Base-by-base conservation (phyloP, 192 early-diverging fungal species). In the Linnemannia schmuckeri region DNA sequence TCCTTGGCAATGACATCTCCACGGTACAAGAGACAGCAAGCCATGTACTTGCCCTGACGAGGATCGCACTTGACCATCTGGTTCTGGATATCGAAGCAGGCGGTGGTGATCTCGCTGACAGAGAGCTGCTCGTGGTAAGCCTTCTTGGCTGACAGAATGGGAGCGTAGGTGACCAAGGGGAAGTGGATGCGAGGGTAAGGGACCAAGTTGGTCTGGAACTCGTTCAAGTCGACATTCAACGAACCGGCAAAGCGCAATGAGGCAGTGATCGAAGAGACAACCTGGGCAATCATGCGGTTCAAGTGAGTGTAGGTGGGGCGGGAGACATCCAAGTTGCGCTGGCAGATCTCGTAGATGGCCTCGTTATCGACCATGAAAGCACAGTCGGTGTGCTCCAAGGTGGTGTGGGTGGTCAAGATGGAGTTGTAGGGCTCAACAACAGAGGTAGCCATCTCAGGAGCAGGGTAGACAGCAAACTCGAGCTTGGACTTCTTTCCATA, bases 401-500 rank as follows among this genome's bases (percentile, higher is more conserved):
- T 99, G 85, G 98, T 99, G 93, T 99, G 98, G 72, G 98, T 99
- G 89, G 97, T 99, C 92, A 99, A 92, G 90, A 99, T 99, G 79
- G 98, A 99, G 95, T 99, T 98, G 93, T 98, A 99, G 75, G 98
- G 97, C 92, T 99, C 97, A 54, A 99, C 97, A 75, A 99, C 97
- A 9, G 97, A 95, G 79, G 97, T 99, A 82, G 98, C 96, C 71
- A 99, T 96, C 90, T 97, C 97, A 74, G 98, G 98, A 54, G 98
- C 98, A 20, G 98, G 98, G 94, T 99, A 99, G 49, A 99, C 97
- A 7, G 97, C 98, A 92, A 99, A 99, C 93, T 99, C 98, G 85
- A 99, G 95, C 95, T 99, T 99, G 90, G 97, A 98, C 95, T 99
- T 99, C 91, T 99, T 99, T 90, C 99, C 98, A 91, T 99, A 99